Evolutionary conservation across 1,284 basidiomycete species (phyloP).

Genomic region (Coniophora puteana): DNA sequence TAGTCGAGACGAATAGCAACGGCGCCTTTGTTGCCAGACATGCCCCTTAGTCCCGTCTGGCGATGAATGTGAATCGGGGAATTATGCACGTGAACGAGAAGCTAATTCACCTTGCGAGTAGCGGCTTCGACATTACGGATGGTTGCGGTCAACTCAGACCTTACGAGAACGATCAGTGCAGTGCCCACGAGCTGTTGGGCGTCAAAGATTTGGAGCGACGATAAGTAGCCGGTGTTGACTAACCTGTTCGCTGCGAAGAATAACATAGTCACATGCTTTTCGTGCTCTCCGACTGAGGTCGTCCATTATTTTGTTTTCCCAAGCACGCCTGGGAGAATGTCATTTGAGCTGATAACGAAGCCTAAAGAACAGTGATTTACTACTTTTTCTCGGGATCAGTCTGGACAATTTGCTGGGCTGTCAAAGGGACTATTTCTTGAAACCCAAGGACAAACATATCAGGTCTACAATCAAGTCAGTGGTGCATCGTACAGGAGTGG

Average conservation of each 20-base stretch:
- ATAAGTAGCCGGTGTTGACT: too few species aligned
- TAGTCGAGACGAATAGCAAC: conserved; percentile 92
- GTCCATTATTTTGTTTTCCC: conserved; percentile 84
- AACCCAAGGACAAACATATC: conserved; percentile 93
- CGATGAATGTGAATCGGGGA: conserved; percentile 8
- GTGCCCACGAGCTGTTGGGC: conserved; percentile 84
- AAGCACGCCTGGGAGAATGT: conserved; percentile 62
- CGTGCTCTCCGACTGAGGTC: conserved; percentile 69
- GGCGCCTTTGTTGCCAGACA: conserved; percentile 97
- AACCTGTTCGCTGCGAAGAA: conserved; percentile 91
- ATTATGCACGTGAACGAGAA: conserved; percentile 1
- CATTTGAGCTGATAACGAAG: conserved; percentile 1
- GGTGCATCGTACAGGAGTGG: too few species aligned
- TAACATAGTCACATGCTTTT: conserved; percentile 73
- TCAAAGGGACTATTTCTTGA: conserved; percentile 97
- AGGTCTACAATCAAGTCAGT: conserved; percentile 48
- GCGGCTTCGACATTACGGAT: conserved; percentile 92
- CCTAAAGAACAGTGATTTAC: conserved; percentile 5
- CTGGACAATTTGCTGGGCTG: conserved; percentile 94
- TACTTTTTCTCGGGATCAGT: conserved; percentile 94
- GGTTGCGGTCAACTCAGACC: conserved; percentile 68
- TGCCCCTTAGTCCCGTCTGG: conserved; percentile 92
- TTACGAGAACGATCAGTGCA: conserved; percentile 84
- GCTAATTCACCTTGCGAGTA: conserved; percentile 71
- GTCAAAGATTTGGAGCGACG: conserved; percentile 2